Base-by-base conservation (phyloP, 1,284 basidiomycete genomes). In the Chalciporus sp. region DNA sequence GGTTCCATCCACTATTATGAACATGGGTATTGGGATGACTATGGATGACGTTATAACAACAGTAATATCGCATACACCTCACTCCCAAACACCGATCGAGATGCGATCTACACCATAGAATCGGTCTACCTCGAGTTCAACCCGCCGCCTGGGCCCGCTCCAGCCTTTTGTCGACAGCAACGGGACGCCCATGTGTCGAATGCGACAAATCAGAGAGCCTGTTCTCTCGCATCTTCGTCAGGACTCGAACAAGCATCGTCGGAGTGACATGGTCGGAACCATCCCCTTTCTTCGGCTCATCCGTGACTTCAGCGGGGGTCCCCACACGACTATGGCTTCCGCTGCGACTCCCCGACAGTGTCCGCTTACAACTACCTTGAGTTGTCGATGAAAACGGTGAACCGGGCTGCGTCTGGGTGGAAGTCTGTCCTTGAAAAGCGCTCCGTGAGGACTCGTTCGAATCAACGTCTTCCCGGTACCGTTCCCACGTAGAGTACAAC, bases 401-500 rank as follows among this genome's bases (percentile, higher is more conserved):
- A n/a, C 47, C 46, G 7, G 53, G 37, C 43, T 53, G 50, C 19
- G 45, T 42, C 47, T 54, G 53, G 17, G 29, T n/a, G 14, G 43
- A 42, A 27, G 45, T 23, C 45, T 35, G 42, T n/a, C 58, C 53
- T 8, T 56, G 52, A n/a, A 60, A 52, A 16, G 52, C 44, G 27
- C 56, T 26, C 8, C 57, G 63, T 23, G 65, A 58, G n/a, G 62
- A 62, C 9, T 72, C 68, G 1, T 67, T 68, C 2, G 72, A 66
- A 2, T 72, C 61, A 9, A 65, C 71, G 49, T 87, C 84, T 59
- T 90, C 87, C 55, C 80, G 82, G 67, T 95, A 92, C 11, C 83
- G 76, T 51, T 91, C 88, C 92, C 94, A 96, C 0, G 95, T 77
- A 7, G 88, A 83, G 67, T 97, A 98, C n/a, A 94, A 72, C 4